Conservation (phyloP, 345 rosid genomes). For the Kandelia obovata region DNA sequence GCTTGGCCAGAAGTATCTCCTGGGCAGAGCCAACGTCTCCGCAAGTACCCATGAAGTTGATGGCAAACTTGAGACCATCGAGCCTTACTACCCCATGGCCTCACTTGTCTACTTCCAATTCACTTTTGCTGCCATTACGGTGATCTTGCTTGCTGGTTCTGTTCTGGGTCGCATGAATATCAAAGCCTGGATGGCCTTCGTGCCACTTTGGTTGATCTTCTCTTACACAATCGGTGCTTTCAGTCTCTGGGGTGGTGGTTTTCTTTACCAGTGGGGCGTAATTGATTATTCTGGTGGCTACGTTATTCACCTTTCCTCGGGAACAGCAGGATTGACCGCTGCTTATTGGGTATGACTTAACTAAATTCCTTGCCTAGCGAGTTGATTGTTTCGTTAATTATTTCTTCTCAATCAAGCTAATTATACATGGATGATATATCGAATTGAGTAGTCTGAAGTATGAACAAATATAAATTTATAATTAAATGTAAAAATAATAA, state of each 20-base stretch:
- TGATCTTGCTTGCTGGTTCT: slow-evolving; percentile 27
- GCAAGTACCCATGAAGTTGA: slow-evolving; percentile 9
- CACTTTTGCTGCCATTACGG: slow-evolving; percentile 31
- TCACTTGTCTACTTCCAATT: slow-evolving; percentile 27
- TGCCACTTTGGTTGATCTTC: slow-evolving; percentile 30
- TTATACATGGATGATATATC: not conserved
- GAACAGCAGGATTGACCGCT: slow-evolving; percentile 27
- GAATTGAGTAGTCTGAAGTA: not conserved
- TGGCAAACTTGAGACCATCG: not conserved
- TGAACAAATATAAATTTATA: too few relatives aligned
- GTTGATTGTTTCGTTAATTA: too few relatives aligned
- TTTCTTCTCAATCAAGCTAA: not conserved
- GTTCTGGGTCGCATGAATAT: slow-evolving; percentile 30
- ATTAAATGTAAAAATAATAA: too few relatives aligned
- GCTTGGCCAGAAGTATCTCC: slow-evolving; percentile 22
- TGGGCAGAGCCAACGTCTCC: slow-evolving; percentile 12
- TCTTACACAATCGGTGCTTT: slow-evolving; percentile 33
- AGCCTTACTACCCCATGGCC: slow-evolving; percentile 18
- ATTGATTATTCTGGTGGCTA: slow-evolving; percentile 29
- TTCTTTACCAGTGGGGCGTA: slow-evolving; percentile 29
- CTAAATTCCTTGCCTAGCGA: not conserved
- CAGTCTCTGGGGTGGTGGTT: slow-evolving; percentile 30
- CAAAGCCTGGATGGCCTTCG: slow-evolving; percentile 33
- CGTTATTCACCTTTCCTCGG: slow-evolving; percentile 32
- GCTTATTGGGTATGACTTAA: slow-evolving; percentile 23